These are phyloP conservation scores for Trametes hirsuta DNA, from an alignment of 1,284 basidiomycete species.

Conservation along the genomic window DNA sequence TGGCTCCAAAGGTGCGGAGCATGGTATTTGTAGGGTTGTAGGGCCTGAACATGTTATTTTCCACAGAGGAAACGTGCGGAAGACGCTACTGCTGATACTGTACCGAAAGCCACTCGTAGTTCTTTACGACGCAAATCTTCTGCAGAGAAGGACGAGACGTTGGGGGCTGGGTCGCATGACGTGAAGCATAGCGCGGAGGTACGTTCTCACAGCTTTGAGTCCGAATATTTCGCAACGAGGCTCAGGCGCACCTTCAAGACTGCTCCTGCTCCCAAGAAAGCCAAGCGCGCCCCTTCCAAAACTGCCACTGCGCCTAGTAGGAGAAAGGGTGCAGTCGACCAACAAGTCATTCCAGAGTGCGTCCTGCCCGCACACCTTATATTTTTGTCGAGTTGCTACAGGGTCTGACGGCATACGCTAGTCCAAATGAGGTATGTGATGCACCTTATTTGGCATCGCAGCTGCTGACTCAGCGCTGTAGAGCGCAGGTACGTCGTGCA, in stretches of 20 bases:
- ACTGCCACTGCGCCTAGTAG: slow-evolving; percentile 30
- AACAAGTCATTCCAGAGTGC: not conserved
- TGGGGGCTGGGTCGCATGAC: not conserved
- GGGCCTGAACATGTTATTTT: not conserved
- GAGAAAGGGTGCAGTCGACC: slow-evolving; percentile 10
- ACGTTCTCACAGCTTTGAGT: not conserved
- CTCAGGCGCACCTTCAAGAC: slow-evolving; percentile 6
- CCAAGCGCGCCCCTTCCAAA: slow-evolving; percentile 30
- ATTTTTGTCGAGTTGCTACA: not conserved
- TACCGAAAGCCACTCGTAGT: slow-evolving; percentile 52
- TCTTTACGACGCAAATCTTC: slow-evolving; percentile 42
- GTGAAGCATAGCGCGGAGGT: not conserved
- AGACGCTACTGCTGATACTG: slow-evolving; percentile 34
- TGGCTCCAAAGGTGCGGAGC: slow-evolving; percentile 16
- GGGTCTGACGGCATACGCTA: not conserved
- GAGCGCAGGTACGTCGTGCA: slow-evolving; percentile 12
- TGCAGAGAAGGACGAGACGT: slow-evolving; percentile 1
- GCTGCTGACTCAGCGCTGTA: slow-evolving; percentile 27
- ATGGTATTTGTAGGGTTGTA: slow-evolving; percentile 12
- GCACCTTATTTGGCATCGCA: slow-evolving; percentile 8
- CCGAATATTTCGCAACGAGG: not conserved
- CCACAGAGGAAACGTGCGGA: slow-evolving; percentile 47
- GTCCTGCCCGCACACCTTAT: not conserved
- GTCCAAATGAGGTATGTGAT: slow-evolving; percentile 24
- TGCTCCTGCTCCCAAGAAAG: slow-evolving; percentile 24